phyloP scores from a whole-genome alignment of 2,329 filamentous ascomycete species.

The Diplocarpon rosae region DNA sequence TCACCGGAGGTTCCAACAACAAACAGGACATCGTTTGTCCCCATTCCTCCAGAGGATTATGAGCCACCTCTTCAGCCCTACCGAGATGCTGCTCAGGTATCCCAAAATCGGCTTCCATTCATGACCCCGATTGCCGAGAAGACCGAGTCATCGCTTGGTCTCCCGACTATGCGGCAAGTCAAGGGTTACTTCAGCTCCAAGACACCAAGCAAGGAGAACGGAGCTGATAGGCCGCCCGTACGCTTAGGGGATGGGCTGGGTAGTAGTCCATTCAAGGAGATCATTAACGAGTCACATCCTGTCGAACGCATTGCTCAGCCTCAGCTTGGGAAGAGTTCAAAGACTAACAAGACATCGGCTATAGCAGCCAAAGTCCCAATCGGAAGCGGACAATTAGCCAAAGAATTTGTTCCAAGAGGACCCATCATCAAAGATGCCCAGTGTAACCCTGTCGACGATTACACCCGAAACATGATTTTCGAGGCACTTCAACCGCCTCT shows the following conservation, averaged over 20 bases:
- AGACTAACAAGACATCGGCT: conserved; percentile 29
- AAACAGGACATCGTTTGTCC: conserved; percentile 56
- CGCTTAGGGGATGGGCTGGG: conserved; percentile 27
- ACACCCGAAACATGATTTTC: conserved; percentile 63
- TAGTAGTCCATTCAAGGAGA: conserved; percentile 64
- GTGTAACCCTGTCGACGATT: conserved; percentile 83
- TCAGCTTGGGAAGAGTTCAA: conserved; percentile 37
- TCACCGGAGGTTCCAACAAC: conserved; percentile 28
- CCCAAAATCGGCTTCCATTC: conserved; percentile 87
- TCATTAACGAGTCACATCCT: conserved; percentile 41
- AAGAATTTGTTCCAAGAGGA: conserved; percentile 42
- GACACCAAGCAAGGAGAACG: conserved; percentile 55
- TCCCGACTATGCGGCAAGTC: conserved; percentile 45
- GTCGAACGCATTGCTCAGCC: conserved; percentile 41
- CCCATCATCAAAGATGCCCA: conserved; percentile 72
- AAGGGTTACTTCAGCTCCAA: conserved; percentile 56
- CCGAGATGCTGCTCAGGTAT: conserved; percentile 66
- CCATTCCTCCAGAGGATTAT: conserved; percentile 77
- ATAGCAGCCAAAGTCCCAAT: conserved; percentile 28
- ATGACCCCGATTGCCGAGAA: conserved; percentile 98
- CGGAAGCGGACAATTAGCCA: conserved; percentile 23
- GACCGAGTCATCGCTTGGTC: conserved; percentile 76
- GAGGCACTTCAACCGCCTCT: conserved; percentile 63
- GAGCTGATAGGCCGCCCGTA: conserved; percentile 19
- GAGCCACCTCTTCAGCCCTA: conserved; percentile 69